Evolutionary conservation across 805 yeast species (phyloP), one percentile per base, ranked within the genome.

Genomic region (Starmerella sp.): DNA sequence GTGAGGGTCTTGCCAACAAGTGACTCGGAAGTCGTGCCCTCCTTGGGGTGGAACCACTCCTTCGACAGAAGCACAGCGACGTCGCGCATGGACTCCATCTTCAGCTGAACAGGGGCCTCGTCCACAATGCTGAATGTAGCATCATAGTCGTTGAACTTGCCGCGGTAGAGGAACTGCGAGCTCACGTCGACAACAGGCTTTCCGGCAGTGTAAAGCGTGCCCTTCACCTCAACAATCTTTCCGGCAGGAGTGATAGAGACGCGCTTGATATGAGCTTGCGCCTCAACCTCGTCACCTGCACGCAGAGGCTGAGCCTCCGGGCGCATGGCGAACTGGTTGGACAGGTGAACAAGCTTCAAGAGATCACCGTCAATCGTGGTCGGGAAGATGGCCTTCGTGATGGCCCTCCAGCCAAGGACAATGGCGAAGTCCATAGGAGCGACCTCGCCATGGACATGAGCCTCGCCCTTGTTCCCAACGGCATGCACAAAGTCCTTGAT

Each of bases 401-500:
- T 91, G 51, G 97, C 95, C 75, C 84, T 85, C 99, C 99, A 93
- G 47, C 98, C 97, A 64, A 90, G 81, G 56, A 93, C 97, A 70
- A 93, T 93, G 50, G 98, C 97, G 68, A 90, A 93, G 76, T 93
- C 99, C 97, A 93, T 91, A 66, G 99, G 99, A 49, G 97, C 98
- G 11, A 59, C 63, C 60, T 78, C 79, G 71, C 86, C 84, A 56
- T 84, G 78, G 63, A 90, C 96, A 65, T 89, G 93, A 58, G 95
- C 96, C 74, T 93, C 97, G 71, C 96, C 89, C 62, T 85, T 84
- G 79, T 93, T 93, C 63, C 97, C 97, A 68, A 93, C 87, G 57
- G 97, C 97, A 65, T 90, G 96, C 36, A 96, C 90, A 70, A 93
- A 88, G 71, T 90, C 95, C 58, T 89, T 79, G 69, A 93, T 86